Base-by-base conservation (phyloP, 768 basidiomycete genomes). In the Daedalea quercina region DNA sequence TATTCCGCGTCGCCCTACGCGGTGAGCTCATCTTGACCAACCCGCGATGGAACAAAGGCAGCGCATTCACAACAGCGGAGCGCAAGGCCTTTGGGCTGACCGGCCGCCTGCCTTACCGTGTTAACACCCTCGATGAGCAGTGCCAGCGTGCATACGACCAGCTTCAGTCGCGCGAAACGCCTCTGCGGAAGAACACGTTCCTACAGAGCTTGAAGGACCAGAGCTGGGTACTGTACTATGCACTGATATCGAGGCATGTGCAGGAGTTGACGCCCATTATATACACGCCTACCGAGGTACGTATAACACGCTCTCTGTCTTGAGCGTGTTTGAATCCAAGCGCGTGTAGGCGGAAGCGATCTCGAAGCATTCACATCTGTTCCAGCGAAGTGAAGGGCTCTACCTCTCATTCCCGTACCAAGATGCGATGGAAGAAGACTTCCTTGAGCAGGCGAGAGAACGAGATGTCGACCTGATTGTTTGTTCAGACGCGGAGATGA, bases 401-500 rank as follows among this genome's bases (percentile, higher is more conserved):
- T 94, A 79, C 67, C 69, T 94, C 3, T 77, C 81, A 0, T 81
- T 81, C 53, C 69, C 78, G 0, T 65, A 83, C 54, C 69, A 73
- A 54, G 79, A 87, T 44, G 66, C 73, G 7, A 89, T 92, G 85
- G 87, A 90, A 61, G 76, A 82, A 56, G 82, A 84, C 56, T 88
- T 88, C 61, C 65, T 90, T 22, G 84, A 85, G 59, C 80, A 82
- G 60, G 82, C 77, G 1, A 71, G 69, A 28, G 80, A 76, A 9
- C 69, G 75, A n/a, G 70, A 82, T 19, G 80, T 94, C 50, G 85
- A 93, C 55, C 72, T 94, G 25, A 73, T 94, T 50, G 89, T 94
- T 24, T 85, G 85, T 46, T 87, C 89, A 0, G 92, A 94, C 64
- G 81, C 85, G 2, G 90, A 92, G 59, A 86, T 87, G 2, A 93